Evolutionary conservation across 2,329 filamentous ascomycete species (phyloP).

Genomic region (Verticillium dahliae): DNA sequence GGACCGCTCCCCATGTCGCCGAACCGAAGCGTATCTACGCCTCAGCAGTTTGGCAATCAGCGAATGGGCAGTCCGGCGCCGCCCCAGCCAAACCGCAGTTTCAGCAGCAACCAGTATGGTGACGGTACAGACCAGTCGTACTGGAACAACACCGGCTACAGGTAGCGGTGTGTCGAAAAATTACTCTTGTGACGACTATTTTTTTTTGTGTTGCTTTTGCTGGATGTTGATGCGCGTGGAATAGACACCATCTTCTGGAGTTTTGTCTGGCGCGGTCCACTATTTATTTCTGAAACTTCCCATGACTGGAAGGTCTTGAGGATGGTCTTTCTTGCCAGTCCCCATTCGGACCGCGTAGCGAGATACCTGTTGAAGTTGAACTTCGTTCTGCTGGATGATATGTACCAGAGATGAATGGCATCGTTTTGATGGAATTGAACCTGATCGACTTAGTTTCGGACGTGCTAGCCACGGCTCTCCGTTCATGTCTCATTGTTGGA

Average conservation of each 20-base stretch:
- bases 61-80: conserved; percentile 8
- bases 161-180: not conserved
- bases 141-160: conserved; percentile 6
- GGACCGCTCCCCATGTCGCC: conserved; percentile 9
- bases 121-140: conserved; percentile 7
- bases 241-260: not conserved
- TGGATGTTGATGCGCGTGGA: not conserved
- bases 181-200: not conserved
- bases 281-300: not conserved
- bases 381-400: not conserved
- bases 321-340: not conserved
- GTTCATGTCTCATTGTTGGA: no score
- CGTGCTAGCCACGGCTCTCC: not conserved
- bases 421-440: not conserved
- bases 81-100: conserved; percentile 2
- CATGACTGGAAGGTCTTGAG: not conserved
- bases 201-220: not conserved
- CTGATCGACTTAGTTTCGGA: not conserved
- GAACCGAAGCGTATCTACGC: conserved; percentile 8
- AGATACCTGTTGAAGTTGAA: not conserved
- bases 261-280: not conserved
- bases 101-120: conserved; percentile 5
- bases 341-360: not conserved
- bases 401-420: not conserved
- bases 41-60: conserved; percentile 6